Conservation (phyloP, 2,329 filamentous ascomycete genomes). For the Fusarium sp. region DNA sequence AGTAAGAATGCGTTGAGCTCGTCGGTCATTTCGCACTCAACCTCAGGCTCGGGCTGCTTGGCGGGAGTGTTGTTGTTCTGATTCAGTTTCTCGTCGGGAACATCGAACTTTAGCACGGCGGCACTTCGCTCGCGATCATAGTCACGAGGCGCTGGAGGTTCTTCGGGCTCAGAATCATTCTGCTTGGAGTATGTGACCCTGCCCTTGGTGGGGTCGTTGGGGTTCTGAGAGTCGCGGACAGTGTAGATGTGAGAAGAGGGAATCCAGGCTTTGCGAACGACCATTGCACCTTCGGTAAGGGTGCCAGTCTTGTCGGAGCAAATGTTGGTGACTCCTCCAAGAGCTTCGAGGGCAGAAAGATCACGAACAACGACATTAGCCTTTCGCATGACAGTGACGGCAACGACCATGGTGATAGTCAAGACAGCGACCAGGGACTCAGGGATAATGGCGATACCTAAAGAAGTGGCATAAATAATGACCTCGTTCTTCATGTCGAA, state of each 20-base stretch:
- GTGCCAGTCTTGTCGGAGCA: conserved; percentile 81
- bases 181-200: conserved; percentile 60
- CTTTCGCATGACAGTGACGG: conserved; percentile 72
- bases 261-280: conserved; percentile 74
- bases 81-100: conserved; percentile 67
- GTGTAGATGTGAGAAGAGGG: conserved; percentile 67
- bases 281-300: conserved; percentile 75
- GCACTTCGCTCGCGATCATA: conserved; percentile 70
- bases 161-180: conserved; percentile 47
- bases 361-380: conserved; percentile 73
- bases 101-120: conserved; percentile 70
- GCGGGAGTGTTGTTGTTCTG: conserved; percentile 45
- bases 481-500: conserved; percentile 64
- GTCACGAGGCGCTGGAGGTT: conserved; percentile 61
- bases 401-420: conserved; percentile 77
- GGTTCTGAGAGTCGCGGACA: conserved; percentile 70
- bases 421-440: conserved; percentile 75
- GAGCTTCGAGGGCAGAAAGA: conserved; percentile 73
- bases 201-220: conserved; percentile 70
- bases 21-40: conserved; percentile 60
- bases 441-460: conserved; percentile 71
- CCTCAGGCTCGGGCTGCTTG: conserved; percentile 46
- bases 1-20: conserved; percentile 63
- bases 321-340: conserved; percentile 78
- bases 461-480: conserved; percentile 67